Evolutionary conservation across 169 alveolate genomes (phyloP), one percentile per base, ranked within the genome.

Genomic region (Toxoplasma gondii): DNA sequence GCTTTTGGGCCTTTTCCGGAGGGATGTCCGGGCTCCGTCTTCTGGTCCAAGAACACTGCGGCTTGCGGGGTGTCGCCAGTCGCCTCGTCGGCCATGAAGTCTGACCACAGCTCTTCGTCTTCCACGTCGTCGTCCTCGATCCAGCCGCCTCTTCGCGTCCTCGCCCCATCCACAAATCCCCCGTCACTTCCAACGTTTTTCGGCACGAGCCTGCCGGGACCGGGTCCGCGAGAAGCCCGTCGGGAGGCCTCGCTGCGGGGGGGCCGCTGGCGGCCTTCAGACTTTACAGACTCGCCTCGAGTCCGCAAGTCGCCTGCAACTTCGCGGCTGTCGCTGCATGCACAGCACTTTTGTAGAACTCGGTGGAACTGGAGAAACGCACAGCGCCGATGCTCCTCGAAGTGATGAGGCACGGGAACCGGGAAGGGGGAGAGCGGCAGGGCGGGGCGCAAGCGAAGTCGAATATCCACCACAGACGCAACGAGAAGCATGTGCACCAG

Each of bases 381-480:
- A 24, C 38, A 7, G 41, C 41, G 69, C n/a, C 34, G 69, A 1
- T 82, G 90, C 36, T 43, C 41, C 67, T 36, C 69, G 54, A 44
- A 16, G 90, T 82, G 24, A 64, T 1, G 69, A 9, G 64, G 67
- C 58, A 82, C 90, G 69, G 90, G 67, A 36, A 38, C 22, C 69
- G 90, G 67, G 64, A 82, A 82, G 34, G 90, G 67, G 4, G 90
- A 43, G 67, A 82, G 90, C 9, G 90, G 90, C 38, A 82, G 64
- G 19, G 67, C 67, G 2, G 90, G 90, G 5, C 90, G 90, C 34
- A 24, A 10, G 9, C 90, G 90, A 22, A 82, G 67, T 10, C 90
- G 90, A 36, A 82, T 43, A 24, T 82, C 90, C 39, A 82, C 90
- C 9, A 82, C 64, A 29, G 67, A 82, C 22, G 90, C 90, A 31